phyloP scores from a whole-genome alignment of 2,329 filamentous ascomycete genomes.

The Intubia oerlemansii region DNA sequence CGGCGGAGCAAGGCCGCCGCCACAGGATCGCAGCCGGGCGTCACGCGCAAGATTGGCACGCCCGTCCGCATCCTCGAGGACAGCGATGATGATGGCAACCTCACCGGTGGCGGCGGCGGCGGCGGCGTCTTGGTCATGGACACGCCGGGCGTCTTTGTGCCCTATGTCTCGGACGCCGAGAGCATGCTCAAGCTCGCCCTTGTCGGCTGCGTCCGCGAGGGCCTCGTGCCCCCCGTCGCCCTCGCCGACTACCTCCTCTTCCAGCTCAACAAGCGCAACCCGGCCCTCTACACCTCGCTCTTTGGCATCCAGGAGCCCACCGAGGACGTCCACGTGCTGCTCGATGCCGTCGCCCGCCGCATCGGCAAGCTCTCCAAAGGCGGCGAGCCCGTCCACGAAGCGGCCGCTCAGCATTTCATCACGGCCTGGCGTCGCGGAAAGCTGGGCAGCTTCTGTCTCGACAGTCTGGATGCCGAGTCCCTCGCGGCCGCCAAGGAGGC shows the following conservation, averaged over 20 bases:
- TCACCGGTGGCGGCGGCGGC: constrained; percentile 13
- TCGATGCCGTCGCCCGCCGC: constrained; percentile 47
- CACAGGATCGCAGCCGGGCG: constrained; percentile 72
- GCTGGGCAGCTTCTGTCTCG: constrained; percentile 58
- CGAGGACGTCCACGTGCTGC: constrained; percentile 58
- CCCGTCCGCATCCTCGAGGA: constrained; percentile 52
- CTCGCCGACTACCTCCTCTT: constrained; percentile 83
- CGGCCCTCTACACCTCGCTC: constrained; percentile 29
- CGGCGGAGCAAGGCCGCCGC: constrained; percentile 42
- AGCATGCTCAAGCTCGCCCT: constrained; percentile 91
- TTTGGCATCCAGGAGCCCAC: constrained; percentile 44
- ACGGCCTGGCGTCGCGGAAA: constrained; percentile 62
- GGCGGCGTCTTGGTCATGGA: constrained; percentile 68
- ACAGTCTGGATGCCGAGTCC: constrained; percentile 44
- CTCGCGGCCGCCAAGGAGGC: constrained; percentile 26
- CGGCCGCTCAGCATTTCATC: constrained; percentile 59
- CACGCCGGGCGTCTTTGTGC: constrained; percentile 87
- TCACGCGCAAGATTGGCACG: constrained; percentile 68
- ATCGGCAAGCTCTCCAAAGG: constrained; percentile 60
- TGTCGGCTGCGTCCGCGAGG: constrained; percentile 78
- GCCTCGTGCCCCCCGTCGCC: constrained; percentile 54
- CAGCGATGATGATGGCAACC: constrained; percentile 3
- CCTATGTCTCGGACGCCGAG: constrained; percentile 67
- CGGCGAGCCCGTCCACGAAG: constrained; percentile 47
- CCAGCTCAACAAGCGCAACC: constrained; percentile 50